These are phyloP conservation scores for Aspergillus mulundensis DNA, from an alignment of 495 filamentous ascomycete species.

Conservation along the genomic window DNA sequence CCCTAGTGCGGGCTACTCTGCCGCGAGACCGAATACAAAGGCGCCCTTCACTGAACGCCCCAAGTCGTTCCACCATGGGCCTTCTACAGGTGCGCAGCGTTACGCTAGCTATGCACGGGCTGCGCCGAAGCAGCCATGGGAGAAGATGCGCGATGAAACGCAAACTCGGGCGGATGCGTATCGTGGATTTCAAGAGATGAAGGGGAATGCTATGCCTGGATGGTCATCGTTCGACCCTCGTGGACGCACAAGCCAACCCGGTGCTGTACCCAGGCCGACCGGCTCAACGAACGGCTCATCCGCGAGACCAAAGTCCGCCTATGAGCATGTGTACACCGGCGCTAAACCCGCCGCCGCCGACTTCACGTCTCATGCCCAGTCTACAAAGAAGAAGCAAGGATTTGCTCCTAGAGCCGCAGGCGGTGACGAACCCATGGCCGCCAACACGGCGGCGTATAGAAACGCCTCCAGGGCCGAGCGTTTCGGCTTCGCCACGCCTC, in stretches of 20 bases:
- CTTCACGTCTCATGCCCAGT: conserved; percentile 33
- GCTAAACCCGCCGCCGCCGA: conserved; percentile 25
- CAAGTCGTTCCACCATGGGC: conserved; percentile 32
- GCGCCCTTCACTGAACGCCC: conserved; percentile 23
- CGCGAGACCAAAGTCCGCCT: conserved; percentile 39
- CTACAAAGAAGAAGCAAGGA: conserved; percentile 46
- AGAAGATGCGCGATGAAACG: conserved; percentile 47
- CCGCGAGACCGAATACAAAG: conserved; percentile 29
- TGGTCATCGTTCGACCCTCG: conserved; percentile 42
- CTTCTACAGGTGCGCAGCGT: conserved; percentile 52
- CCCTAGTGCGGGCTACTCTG: conserved; percentile 21
- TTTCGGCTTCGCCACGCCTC: conserved; percentile 32
- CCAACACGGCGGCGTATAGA: conserved; percentile 48
- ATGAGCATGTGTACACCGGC: conserved; percentile 40
- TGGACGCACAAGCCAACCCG: conserved; percentile 26
- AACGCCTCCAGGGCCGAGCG: conserved; percentile 39
- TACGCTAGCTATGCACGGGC: conserved; percentile 51
- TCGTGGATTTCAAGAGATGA: conserved; percentile 71
- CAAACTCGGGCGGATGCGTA: conserved; percentile 55
- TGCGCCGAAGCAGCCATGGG: conserved; percentile 33
- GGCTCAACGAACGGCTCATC: conserved; percentile 28
- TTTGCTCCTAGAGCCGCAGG: conserved; percentile 52
- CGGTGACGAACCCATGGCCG: conserved; percentile 55
- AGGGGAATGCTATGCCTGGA: conserved; percentile 29
- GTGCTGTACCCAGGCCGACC: conserved; percentile 29